A percentile compares a stretch with the other conserved stretches of the same genome.
Evolutionary conservation across 192 early-diverging fungal genomes (phyloP).

Genomic region (Linnemannia hyalina): DNA sequence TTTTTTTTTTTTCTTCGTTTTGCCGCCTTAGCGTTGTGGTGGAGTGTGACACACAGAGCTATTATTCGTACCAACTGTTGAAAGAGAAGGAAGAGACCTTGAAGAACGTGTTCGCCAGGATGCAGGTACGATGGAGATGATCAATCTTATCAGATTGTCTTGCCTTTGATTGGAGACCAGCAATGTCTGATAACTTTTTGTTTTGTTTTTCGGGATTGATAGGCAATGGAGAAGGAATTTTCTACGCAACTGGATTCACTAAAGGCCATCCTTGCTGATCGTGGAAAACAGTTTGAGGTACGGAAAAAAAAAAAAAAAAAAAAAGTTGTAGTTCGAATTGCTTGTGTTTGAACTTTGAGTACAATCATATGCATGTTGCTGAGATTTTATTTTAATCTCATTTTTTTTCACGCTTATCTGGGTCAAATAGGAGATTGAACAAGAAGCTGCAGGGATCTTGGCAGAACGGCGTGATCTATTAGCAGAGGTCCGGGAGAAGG

Average conservation of each 20-base stretch:
- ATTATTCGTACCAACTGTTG: constrained; percentile 38
- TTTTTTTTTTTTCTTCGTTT: not conserved
- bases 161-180: not conserved
- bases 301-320: too few species aligned
- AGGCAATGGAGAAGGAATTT: constrained; percentile 44
- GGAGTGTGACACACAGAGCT: constrained; percentile 45
- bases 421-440: constrained; percentile 26
- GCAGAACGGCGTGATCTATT: constrained; percentile 27
- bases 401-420: not conserved
- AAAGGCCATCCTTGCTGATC: constrained; percentile 22
- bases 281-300: constrained; percentile 36
- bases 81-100: constrained; percentile 51
- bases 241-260: constrained; percentile 27
- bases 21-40: constrained; percentile 12
- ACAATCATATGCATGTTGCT: not conserved
- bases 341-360: not conserved
- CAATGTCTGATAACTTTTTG: not conserved
- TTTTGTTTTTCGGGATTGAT: not conserved
- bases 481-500: constrained; percentile 37
- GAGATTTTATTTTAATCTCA: not conserved
- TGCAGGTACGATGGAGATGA: constrained; percentile 22
- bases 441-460: constrained; percentile 27
- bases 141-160: not conserved
- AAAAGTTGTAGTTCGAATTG: too few species aligned
- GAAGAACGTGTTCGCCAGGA: constrained; percentile 13